Conservation (phyloP, 148 eudicot species). For the Nepenthes mirabilis region DNA sequence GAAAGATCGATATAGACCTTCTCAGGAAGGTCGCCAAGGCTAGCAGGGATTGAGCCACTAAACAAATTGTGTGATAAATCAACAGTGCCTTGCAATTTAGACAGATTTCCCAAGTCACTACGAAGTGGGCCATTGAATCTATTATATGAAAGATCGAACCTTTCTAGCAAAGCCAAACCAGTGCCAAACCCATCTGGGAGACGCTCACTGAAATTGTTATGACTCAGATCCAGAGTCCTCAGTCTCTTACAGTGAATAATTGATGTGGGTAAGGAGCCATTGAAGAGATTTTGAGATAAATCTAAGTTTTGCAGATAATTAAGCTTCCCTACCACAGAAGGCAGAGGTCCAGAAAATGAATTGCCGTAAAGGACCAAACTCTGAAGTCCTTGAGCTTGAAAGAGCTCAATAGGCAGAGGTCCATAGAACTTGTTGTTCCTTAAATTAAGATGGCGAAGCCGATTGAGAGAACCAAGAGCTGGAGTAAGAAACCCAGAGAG, state of each 20-base stretch:
- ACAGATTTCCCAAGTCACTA: slow-evolving; percentile 69
- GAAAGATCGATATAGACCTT: slow-evolving; percentile 94
- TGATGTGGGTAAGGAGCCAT: slow-evolving; percentile 67
- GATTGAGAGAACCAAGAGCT: slow-evolving; percentile 49
- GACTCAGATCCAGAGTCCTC: slow-evolving; percentile 50
- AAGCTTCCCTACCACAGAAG: slow-evolving; percentile 64
- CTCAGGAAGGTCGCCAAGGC: slow-evolving; percentile 92
- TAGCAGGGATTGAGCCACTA: slow-evolving; percentile 80
- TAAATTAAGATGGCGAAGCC: slow-evolving; percentile 75
- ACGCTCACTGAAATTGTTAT: slow-evolving; percentile 59
- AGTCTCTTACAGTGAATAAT: slow-evolving; percentile 68
- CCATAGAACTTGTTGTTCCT: slow-evolving; percentile 69
- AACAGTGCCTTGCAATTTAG: slow-evolving; percentile 82
- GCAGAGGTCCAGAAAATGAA: slow-evolving; percentile 65
- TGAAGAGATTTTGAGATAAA: slow-evolving; percentile 67
- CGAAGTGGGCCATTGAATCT: slow-evolving; percentile 58
- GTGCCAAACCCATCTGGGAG: slow-evolving; percentile 71
- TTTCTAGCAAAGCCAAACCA: slow-evolving; percentile 18
- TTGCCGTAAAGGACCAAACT: slow-evolving; percentile 88
- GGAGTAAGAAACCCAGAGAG: slow-evolving; percentile 54
- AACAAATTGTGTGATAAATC: slow-evolving; percentile 87
- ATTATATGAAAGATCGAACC: slow-evolving; percentile 49
- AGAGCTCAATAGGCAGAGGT: slow-evolving; percentile 46
- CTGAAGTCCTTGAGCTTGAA: slow-evolving; percentile 63
- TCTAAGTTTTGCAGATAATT: slow-evolving; percentile 57